Evolutionary conservation across 1,139 yeast species (phyloP), one percentile per base, ranked within the genome.

Genomic region (Yamadazyma dushanensis): DNA sequence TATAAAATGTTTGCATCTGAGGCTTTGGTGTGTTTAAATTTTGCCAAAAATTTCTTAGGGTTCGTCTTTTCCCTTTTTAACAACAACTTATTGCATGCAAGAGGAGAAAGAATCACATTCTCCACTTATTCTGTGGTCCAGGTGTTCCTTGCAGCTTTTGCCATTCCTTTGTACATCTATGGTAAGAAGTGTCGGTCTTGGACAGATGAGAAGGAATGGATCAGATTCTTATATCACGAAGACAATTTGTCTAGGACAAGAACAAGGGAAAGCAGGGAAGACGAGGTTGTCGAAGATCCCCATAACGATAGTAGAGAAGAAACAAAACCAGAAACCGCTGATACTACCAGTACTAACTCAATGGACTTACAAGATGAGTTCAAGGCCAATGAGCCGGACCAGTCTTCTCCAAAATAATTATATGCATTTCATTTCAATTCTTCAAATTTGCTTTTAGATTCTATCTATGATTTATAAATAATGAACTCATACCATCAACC

Each of bases 1-100:
- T 78, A 79, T 54, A 73, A 71, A 43, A 62, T 71, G 63, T 77
- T 70, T 61, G 82, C 85, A 0, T 70, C 78, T 7, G 85, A 79
- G 51, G 67, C 79, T 1, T 63, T 79, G 34, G 85, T 79, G 3
- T 65, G 80, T 8, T 63, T 78, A 38, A 78, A 78, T 51, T 61
- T 79, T 36, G 55, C 67, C 38, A 79, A 79, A 51, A 79, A 79
- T 48, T 54, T 73, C 6, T 39, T 78, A 19, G 84, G 84, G 5
- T 77, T 79, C 47, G 53, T 70, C 10, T 78, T 79, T 49, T 76
- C 83, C 2, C 60, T 78, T 22, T 78, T 79, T 56, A 80, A 76
- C 46, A 77, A 73, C 35, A 51, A 59, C 16, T 77, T 75, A 40
- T 57, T 67, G 29, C 63, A 58, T 32, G 40, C 52, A 3, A 49